Base-by-base conservation (phyloP, 768 basidiomycete genomes). In the Auriscalpium vulgare region DNA sequence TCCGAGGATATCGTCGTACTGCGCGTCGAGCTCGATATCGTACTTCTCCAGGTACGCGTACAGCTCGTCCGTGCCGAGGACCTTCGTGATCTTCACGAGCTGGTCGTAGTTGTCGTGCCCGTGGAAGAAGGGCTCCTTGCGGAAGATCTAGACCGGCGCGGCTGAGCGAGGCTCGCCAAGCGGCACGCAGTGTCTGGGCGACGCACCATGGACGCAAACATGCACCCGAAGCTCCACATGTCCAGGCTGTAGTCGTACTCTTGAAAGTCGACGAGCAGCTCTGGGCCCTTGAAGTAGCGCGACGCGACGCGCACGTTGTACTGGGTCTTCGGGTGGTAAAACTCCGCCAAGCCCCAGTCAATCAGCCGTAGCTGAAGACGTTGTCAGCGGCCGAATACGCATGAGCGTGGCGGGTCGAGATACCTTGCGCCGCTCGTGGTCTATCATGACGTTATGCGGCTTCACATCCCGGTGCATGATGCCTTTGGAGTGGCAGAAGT, bases 401-500 rank as follows among this genome's bases (percentile, higher is more conserved):
- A 29, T 7, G 40, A 9, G 40, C 40, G 40, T 43, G 40, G 17
- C 40, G 13, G 40, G n/a, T 34, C 13, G 16, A 17, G 10, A 58
- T 66, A 91, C 94, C 78, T 95, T 91, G 68, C 91, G 85, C 71
- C 89, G 89, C 65, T 97, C 93, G 68, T 97, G 95, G 71, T 98
- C 95, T 71, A 97, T 97, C 94, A 98, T 97, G 54, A 98, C 93
- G 71, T 98, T 98, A 73, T 97, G 94, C 11, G 95, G 95, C 68
- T 98, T 98, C 56, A 98, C 95, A 69, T 97, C 95, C 63, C 95
- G 79, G 69, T 97, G 95, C 93, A 97, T 97, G 69, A 98, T 97
- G 9, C 95, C 95, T 65, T 95, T 93, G 35, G 95, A 98, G 71
- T 98, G 95, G 65, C 95, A 97, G 70, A 85, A 98, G 72, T 98